phyloP scores from a whole-genome alignment of 2,329 filamentous ascomycete genomes.

The Cytospora paraplurivora region DNA sequence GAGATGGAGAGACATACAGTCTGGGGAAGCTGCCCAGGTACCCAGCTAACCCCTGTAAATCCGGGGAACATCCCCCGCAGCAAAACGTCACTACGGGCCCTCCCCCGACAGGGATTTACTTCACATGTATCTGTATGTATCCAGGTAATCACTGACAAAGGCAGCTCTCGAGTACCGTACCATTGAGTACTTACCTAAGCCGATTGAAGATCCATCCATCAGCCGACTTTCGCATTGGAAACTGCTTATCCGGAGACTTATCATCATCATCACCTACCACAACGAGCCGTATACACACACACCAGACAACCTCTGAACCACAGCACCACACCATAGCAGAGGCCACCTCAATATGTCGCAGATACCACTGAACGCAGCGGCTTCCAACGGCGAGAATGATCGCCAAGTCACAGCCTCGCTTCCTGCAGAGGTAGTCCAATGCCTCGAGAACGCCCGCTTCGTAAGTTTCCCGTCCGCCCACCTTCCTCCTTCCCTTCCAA shows the following conservation, averaged over 20 bases:
- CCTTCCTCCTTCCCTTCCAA: constrained; percentile 26
- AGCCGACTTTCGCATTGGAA: background rate
- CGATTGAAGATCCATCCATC: constrained; percentile 1
- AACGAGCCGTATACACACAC: background rate
- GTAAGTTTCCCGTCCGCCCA: constrained; percentile 52
- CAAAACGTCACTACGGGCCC: constrained; percentile 22
- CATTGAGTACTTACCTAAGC: constrained; percentile 23
- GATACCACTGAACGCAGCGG: constrained; percentile 73
- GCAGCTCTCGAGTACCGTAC: background rate
- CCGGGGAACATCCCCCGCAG: constrained; percentile 9
- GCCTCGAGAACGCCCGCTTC: constrained; percentile 92
- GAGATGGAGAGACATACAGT: no score
- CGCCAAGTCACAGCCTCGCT: constrained; percentile 69
- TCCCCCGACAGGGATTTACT: background rate
- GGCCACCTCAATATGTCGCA: constrained; percentile 53
- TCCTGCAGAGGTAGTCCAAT: constrained; percentile 83
- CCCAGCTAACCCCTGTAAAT: constrained; percentile 10
- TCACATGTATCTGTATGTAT: no score
- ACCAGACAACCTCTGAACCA: background rate
- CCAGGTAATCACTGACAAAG: background rate
- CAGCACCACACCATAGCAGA: constrained; percentile 17
- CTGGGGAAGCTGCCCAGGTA: background rate
- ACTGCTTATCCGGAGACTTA: background rate
- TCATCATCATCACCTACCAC: background rate
- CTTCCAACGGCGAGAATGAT: constrained; percentile 72